Evolutionary conservation across 352 stramenopile species (phyloP).

Genomic region (Elongisporangium undulatum): DNA sequence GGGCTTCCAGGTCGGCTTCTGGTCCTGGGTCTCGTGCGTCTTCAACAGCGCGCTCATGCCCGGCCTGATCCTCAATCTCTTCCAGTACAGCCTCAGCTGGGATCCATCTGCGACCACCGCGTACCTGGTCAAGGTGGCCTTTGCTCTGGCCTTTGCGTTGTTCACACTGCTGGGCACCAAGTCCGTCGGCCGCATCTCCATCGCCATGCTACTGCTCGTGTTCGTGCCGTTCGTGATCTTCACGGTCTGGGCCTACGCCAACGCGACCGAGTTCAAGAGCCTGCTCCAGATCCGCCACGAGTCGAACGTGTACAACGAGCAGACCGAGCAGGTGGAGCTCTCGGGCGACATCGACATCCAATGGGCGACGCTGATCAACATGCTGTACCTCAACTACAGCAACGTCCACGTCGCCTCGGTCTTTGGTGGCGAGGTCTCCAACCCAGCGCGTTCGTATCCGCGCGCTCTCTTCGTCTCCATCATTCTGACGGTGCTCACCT

Average conservation of each 20-base stretch:
- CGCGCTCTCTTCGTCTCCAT: slow-evolving; percentile 1
- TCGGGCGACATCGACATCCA: slow-evolving; percentile 13
- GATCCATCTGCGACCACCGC: neutral
- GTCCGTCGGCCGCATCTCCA: slow-evolving; percentile 9
- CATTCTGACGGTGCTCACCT: neutral
- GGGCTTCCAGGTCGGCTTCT: slow-evolving; percentile 49
- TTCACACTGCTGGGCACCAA: slow-evolving; percentile 16
- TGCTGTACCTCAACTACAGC: slow-evolving; percentile 91
- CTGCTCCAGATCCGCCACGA: slow-evolving; percentile 5
- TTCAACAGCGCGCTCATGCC: slow-evolving; percentile 50
- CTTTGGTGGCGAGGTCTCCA: slow-evolving; percentile 74
- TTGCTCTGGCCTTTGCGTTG: slow-evolving; percentile 10
- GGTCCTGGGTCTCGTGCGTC: slow-evolving; percentile 64
- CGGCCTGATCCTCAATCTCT: slow-evolving; percentile 16
- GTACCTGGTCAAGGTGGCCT: slow-evolving; percentile 16
- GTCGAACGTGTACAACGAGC: neutral
- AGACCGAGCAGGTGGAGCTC: neutral
- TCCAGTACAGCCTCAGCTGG: neutral
- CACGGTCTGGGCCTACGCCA: slow-evolving; percentile 9
- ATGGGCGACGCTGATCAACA: slow-evolving; percentile 77
- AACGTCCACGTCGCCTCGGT: slow-evolving; percentile 69
- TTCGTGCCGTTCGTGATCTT: slow-evolving; percentile 16
- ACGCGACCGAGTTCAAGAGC: neutral
- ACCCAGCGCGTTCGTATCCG: slow-evolving; percentile 57
- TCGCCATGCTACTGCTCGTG: slow-evolving; percentile 7